Evolutionary conservation across 257 asterid genomes (phyloP).

Genomic region (Plantago elongata): DNA sequence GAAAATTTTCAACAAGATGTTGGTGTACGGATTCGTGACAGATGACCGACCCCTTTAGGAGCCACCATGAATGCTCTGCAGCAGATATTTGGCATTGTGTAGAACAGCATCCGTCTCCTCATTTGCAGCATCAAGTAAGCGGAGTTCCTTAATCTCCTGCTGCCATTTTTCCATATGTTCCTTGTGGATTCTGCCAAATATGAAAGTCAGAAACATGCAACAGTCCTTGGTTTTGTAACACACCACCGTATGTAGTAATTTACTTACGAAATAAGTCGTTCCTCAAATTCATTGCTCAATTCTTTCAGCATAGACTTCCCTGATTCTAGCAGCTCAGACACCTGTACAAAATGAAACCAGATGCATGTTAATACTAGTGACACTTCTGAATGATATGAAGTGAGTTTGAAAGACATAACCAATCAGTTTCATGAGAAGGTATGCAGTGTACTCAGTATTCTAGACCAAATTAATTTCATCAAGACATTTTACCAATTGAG

Average conservation of each 20-base stretch:
- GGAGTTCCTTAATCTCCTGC: slow-evolving; percentile 81
- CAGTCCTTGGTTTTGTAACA: slow-evolving; percentile 12
- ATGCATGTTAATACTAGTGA: slow-evolving; percentile 10
- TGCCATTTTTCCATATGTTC: slow-evolving; percentile 88
- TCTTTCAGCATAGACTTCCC: slow-evolving; percentile 88
- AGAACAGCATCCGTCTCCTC: slow-evolving; percentile 62
- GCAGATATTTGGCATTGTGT: slow-evolving; percentile 56
- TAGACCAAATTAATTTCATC: slow-evolving; percentile 6
- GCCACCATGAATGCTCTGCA: slow-evolving; percentile 51
- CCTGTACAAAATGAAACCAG: slow-evolving; percentile 36
- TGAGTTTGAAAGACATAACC: slow-evolving; percentile 5
- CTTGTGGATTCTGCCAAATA: slow-evolving; percentile 61
- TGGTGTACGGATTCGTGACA: slow-evolving; percentile 1
- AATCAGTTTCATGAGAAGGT: not conserved
- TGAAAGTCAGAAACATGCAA: slow-evolving; percentile 23
- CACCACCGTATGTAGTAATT: not conserved
- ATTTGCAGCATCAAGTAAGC: slow-evolving; percentile 64
- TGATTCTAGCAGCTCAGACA: slow-evolving; percentile 82
- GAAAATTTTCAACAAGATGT: slow-evolving; percentile 7
- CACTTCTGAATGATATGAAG: slow-evolving; percentile 9
- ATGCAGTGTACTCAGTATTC: not conserved
- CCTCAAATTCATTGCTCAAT: slow-evolving; percentile 73
- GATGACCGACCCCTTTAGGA: slow-evolving; percentile 23
- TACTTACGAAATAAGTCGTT: slow-evolving; percentile 65
- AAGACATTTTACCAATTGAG: slow-evolving; percentile 55